phyloP scores from a whole-genome alignment of 306 rosid species.

The Mimosa pudica region DNA sequence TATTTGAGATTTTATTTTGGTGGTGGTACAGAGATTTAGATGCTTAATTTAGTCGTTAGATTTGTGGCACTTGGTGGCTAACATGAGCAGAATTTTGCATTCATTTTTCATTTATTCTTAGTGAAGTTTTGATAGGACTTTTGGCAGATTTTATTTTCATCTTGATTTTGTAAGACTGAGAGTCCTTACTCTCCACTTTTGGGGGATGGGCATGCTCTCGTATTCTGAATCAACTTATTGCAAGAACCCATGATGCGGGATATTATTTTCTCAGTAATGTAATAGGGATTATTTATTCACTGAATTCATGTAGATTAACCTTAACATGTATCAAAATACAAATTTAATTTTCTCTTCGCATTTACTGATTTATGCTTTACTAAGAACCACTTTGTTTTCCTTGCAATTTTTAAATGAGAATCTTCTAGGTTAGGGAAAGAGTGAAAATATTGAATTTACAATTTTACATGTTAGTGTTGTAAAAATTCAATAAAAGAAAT shows the following conservation, averaged over 20 bases:
- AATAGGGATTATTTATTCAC: background rate
- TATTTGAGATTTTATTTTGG: constrained; percentile 16
- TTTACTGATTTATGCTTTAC: background rate
- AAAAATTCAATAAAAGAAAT: too few relatives aligned
- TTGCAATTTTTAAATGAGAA: background rate
- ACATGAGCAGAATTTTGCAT: constrained; percentile 1
- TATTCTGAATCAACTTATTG: background rate
- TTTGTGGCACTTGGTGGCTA: constrained; percentile 10
- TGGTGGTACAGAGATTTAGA: constrained; percentile 5
- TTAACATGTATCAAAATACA: background rate
- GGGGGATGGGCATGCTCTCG: background rate
- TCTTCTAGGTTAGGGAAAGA: background rate
- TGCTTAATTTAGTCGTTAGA: background rate
- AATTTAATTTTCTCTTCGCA: background rate
- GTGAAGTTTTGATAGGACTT: background rate
- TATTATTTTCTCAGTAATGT: background rate
- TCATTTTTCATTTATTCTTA: background rate
- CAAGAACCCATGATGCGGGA: background rate
- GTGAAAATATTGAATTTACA: background rate
- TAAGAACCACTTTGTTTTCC: background rate
- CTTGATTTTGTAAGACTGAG: background rate
- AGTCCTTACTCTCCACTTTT: background rate
- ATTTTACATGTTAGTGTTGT: background rate
- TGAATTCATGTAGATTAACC: background rate
- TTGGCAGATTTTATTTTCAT: background rate